A percentile compares a stretch with the other conserved stretches of the same genome.
These are phyloP conservation scores for Alternaria sp. DNA, from an alignment of 2,329 filamentous ascomycete genomes.

Conservation along the genomic window DNA sequence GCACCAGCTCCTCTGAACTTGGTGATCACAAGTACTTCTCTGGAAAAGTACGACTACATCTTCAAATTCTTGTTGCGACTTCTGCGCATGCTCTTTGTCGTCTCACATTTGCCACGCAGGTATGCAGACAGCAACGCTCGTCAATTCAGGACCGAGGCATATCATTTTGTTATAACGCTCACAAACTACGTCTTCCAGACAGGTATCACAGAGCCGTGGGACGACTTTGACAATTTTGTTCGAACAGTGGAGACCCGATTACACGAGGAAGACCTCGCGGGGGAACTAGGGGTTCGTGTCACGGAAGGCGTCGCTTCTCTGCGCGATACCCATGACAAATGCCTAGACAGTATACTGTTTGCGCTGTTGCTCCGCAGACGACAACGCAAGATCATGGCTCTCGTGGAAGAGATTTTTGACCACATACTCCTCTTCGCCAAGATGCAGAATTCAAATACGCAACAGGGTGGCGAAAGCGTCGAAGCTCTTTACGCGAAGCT, in stretches of 20 bases:
- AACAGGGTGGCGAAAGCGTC: constrained; percentile 39
- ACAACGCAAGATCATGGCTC: constrained; percentile 74
- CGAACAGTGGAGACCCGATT: constrained; percentile 68
- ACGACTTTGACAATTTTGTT: constrained; percentile 71
- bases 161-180: constrained; percentile 78
- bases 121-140: constrained; percentile 32
- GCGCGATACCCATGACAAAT: constrained; percentile 73
- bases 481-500: constrained; percentile 69
- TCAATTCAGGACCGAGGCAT: constrained; percentile 75
- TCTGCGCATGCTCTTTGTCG: constrained; percentile 79
- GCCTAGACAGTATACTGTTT: constrained; percentile 78
- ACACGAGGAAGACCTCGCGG: constrained; percentile 52
- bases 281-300: constrained; percentile 56
- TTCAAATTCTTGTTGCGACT: constrained; percentile 83
- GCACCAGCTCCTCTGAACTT: constrained; percentile 74
- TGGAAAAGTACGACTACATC: constrained; percentile 84
- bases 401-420: constrained; percentile 80
- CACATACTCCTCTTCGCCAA: constrained; percentile 71
- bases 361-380: constrained; percentile 76
- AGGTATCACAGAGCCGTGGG: constrained; percentile 78
- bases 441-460: constrained; percentile 34
- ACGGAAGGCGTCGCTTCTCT: constrained; percentile 71
- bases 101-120: constrained; percentile 53
- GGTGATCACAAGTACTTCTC: constrained; percentile 73
- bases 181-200: constrained; percentile 81